Percentiles rank a stretch among this genome's conserved stretches.
phyloP scores from a whole-genome alignment of 352 stramenopile species.

The Pythium graminicola region DNA sequence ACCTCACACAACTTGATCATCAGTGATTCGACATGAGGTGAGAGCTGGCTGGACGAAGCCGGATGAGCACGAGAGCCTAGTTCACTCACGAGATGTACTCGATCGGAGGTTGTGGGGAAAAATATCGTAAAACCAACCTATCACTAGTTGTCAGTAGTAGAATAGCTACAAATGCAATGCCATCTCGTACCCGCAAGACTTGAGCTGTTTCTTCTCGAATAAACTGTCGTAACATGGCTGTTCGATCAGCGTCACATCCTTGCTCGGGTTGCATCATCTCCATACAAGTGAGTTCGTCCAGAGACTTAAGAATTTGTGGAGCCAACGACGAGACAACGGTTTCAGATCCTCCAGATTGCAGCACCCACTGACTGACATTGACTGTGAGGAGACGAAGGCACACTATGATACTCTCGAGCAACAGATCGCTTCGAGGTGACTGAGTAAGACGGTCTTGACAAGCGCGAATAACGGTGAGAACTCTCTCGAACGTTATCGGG shows the following conservation, averaged over 20 bases:
- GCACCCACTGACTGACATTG: slow-evolving; percentile 2
- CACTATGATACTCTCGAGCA: not conserved
- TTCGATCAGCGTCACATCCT: not conserved
- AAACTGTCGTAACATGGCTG: not conserved
- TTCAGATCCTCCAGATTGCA: not conserved
- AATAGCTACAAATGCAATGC: no score
- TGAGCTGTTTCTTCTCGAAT: slow-evolving; percentile 5
- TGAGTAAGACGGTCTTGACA: not conserved
- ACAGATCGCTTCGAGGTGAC: not conserved
- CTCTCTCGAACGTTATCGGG: not conserved
- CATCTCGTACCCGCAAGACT: slow-evolving; percentile 2
- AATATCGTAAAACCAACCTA: slow-evolving; percentile 4
- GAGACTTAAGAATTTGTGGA: not conserved
- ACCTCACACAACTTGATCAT: slow-evolving; percentile 4
- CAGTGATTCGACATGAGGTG: not conserved
- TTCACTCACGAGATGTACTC: not conserved
- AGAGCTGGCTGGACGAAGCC: not conserved
- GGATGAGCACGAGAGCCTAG: not conserved
- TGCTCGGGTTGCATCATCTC: not conserved
- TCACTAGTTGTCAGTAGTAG: not conserved
- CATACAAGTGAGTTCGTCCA: not conserved
- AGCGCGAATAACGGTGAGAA: slow-evolving; percentile 1
- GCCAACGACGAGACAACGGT: not conserved
- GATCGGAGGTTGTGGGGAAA: not conserved
- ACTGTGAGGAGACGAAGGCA: slow-evolving; percentile 5